Conservation (phyloP, 371 early-diverging fungal species). For the Mortierella sp. region DNA sequence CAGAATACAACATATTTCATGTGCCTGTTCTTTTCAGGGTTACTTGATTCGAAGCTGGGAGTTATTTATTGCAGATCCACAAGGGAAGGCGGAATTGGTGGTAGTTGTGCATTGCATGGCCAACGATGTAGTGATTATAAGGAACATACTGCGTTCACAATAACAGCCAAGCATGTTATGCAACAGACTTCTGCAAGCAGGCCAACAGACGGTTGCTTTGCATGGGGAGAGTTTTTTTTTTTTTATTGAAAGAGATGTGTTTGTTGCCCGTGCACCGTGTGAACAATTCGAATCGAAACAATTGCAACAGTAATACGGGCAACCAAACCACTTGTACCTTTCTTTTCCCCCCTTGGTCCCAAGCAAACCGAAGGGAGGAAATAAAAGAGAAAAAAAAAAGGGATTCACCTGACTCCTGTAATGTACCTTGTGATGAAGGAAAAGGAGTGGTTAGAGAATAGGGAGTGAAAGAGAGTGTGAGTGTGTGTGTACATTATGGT, state of each 20-base stretch:
- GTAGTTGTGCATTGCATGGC: neutral
- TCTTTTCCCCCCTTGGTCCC: neutral
- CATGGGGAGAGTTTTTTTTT: too few relatives aligned
- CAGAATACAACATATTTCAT: too few relatives aligned
- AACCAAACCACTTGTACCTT: neutral
- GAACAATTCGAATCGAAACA: neutral
- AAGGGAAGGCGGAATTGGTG: too few relatives aligned
- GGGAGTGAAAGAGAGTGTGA: neutral
- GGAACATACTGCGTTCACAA: too few relatives aligned
- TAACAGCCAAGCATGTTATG: too few relatives aligned
- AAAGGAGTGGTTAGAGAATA: slow-evolving; percentile 7
- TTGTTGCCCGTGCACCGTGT: slow-evolving; percentile 6
- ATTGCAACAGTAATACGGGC: too few relatives aligned
- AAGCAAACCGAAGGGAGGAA: neutral
- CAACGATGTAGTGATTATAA: neutral
- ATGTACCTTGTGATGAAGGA: slow-evolving; percentile 22
- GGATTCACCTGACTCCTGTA: slow-evolving; percentile 12
- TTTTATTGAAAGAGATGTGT: neutral
- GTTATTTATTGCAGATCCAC: too few relatives aligned
- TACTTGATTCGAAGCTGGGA: too few relatives aligned
- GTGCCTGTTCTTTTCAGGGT: too few relatives aligned
- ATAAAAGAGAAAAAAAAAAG: neutral
- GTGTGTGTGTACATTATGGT: too few relatives aligned
- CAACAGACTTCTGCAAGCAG: too few relatives aligned
- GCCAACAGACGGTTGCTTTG: neutral